Base-by-base conservation (phyloP, 768 basidiomycete genomes). In the Tulasnella sp. region DNA sequence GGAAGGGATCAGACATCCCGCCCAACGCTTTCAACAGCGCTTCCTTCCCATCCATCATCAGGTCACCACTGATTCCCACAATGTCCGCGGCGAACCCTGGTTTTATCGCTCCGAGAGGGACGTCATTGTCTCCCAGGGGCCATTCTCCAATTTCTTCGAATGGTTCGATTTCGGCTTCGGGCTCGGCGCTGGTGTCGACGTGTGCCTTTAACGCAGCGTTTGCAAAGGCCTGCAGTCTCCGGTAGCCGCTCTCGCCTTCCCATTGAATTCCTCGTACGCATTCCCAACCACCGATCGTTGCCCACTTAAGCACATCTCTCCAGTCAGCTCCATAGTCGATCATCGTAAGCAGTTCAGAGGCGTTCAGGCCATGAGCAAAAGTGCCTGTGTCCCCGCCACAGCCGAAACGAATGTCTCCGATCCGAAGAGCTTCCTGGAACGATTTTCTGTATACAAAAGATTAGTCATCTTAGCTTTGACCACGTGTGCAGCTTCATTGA, bases 331-430 rank as follows among this genome's bases (percentile, higher is more conserved):
- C 89, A 1, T 89, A 83, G 36, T 81, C 79, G 17, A 86, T 86
- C 91, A 91, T 90, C 38, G 90, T 81, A 79, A 86, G 83, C 85
- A 91, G 83, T 84, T 91, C 90, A 54, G 87, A 81, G 36, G 87
- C 85, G 79, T 91, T 91, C 78, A 85, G 82, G 0, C 89, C 90
- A 79, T 90, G 90, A 22, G 86, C 79, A 80, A 91, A 91, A 1
- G 86, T 86, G 11, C 89, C 90, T 1, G 90, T 91, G 81, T 91
- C 89, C 0, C 90, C 89, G 8, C 90, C 89, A 79, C 87, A 88
- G 8, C 88, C 88, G 72, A 91, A 85, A 73, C 85, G 84, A 12
- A 86, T 84, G 78, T 86, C 82, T 0, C 84, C 85, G 3, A 81
- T 79, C 58, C 82, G 82, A 7, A 90, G 79, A 15, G 86, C 88